Base-by-base conservation (phyloP, 441 rosid genomes). In the Croton laevigatus region DNA sequence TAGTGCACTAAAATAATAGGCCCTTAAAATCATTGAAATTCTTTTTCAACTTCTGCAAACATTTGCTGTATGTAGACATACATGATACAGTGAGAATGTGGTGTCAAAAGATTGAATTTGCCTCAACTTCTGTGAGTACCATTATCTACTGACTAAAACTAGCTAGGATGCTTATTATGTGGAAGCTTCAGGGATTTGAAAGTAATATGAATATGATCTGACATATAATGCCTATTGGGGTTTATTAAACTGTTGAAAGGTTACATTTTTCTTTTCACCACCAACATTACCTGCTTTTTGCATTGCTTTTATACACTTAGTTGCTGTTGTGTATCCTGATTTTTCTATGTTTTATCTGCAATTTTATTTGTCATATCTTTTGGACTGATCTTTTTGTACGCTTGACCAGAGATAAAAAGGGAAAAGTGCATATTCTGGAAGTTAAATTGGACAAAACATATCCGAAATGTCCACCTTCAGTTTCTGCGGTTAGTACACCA, bases 391-490 rank as follows among this genome's bases (percentile, higher is more conserved):
- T 19, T 27, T 66, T 72, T 69, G 27, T 69, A 27, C n/a, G 53
- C 63, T 71, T 75, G 54, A 62, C 62, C 68, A 92, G 97, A 70
- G 96, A 87, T 82, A 63, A 63, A 73, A 87, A 78, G 71, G 84
- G 78, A 79, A 82, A 86, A 77, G 75, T 64, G 62, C 93, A 90
- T 68, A 53, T 79, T 20, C 67, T 90, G 73, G 91, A 83, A 78
- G 75, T 92, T 80, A 88, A 82, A 55, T 76, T 92, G 49, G 72
- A 76, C 66, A 74, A 79, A 71, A 78, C 78, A 63, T 87, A 87
- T 83, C 91, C 90, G 59, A 78, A 71, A 36, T 76, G 77, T 22
- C 87, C 86, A 63, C 94, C 96, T 72, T 86, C 88, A 36, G 62
- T 87, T 75, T 86, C 91, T 12, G 87, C 80, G 76, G 96, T 90